Conservation (phyloP, 2,329 filamentous ascomycete genomes). For the Pseudopithomyces maydicus region DNA sequence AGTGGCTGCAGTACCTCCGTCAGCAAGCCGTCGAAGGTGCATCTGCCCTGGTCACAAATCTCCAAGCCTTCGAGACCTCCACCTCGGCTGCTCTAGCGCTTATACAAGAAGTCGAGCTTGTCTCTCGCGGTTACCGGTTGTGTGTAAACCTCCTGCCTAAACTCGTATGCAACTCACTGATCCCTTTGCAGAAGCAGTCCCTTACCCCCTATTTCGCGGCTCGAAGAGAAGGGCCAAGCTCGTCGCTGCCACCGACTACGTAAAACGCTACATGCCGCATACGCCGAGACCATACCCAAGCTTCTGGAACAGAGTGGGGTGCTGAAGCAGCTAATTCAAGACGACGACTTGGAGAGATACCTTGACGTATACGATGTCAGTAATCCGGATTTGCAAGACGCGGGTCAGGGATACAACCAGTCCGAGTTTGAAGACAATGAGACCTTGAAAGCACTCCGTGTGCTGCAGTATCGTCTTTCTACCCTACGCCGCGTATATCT, state of each 20-base stretch:
- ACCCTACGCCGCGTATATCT: conserved; percentile 83
- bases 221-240: conserved; percentile 81
- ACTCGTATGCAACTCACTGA: conserved; percentile 26
- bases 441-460: conserved; percentile 76
- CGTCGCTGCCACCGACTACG: conserved; percentile 82
- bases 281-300: conserved; percentile 71
- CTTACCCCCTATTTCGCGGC: conserved; percentile 85
- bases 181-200: conserved; percentile 72
- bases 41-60: conserved; percentile 70
- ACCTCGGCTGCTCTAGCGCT: conserved; percentile 77
- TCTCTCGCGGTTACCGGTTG: conserved; percentile 88
- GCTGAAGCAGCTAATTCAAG: conserved; percentile 75
- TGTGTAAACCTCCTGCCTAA: conserved; percentile 50
- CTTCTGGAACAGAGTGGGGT: conserved; percentile 72
- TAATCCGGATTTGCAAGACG: conserved; percentile 53
- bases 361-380: conserved; percentile 70
- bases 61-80: conserved; percentile 81
- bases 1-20: conserved; percentile 80
- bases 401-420: conserved; percentile 60
- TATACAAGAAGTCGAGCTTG: conserved; percentile 93
- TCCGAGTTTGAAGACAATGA: conserved; percentile 76
- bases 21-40: conserved; percentile 74
- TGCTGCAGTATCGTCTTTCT: conserved; percentile 70
- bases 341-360: conserved; percentile 86
- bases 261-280: conserved; percentile 71